Evolutionary conservation across 192 early-diverging fungal species (phyloP), one percentile per base, ranked within the genome.

Genomic region (Dimargaris xerosporica): DNA sequence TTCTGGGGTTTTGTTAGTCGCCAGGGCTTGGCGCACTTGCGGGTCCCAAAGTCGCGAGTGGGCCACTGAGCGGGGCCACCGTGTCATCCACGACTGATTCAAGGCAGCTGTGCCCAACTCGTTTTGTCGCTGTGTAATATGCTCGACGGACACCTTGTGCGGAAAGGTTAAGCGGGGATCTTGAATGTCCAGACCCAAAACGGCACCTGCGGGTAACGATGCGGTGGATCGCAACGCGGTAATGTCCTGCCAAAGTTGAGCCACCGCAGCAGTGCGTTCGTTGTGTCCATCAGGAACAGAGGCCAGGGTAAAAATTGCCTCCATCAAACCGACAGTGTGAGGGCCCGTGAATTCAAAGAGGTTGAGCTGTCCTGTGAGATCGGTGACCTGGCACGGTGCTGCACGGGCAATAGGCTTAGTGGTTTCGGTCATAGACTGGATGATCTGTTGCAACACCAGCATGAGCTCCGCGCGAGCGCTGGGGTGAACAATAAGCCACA

Each of bases 261-360:
- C 34, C 26, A 42, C 42, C 58, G 41, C 11, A 11, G n/a, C 19
- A 5, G 51, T 59, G 45, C 1, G 67, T 12, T 41, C n/a, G 42
- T 23, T 34, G n/a, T 31, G 10, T n/a, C 7, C 34, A 9, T 19
- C 28, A 15, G 28, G 29, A 17, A 28, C 29, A 23, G 28, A 39
- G 17, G 34, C 9, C 34, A 60, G 5, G 1, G 77, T 67, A 19
- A 98, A 69, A 16, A 87, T 69, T 0, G 87, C 71, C 42, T 78
- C 73, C 45, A 99, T 66, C 9, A 93, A 68, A 23, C 83, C 82
- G 19, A 88, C 86, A 41, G 91, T 80, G 11, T 88, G 77, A 19
- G 89, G 89, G 31, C 96, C 96, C 2, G 88, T 85, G 16, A 99
- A 79, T 66, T 95, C 88, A 73, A 97, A 96, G 48, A 79, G 75